Conservation (phyloP, 495 filamentous ascomycete species). For the Chaetomium cochliodes region DNA sequence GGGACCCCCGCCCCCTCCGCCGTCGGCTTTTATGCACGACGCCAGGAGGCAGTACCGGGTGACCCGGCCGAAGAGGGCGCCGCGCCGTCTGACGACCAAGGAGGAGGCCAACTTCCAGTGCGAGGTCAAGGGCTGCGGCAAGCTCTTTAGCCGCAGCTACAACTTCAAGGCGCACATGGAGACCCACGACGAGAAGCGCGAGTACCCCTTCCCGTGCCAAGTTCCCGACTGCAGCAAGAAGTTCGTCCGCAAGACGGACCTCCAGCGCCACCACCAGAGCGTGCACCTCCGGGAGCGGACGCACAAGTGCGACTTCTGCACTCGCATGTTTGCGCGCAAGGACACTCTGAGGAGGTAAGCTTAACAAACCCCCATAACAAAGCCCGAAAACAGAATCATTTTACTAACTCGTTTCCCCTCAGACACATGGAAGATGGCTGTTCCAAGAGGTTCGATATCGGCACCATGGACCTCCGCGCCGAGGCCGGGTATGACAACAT, state of each 20-base stretch:
- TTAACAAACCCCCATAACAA: background rate
- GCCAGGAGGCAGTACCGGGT: slow-evolving; percentile 40
- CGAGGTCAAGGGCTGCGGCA: slow-evolving; percentile 66
- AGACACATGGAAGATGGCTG: slow-evolving; percentile 82
- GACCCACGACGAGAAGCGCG: slow-evolving; percentile 75
- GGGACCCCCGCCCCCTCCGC: slow-evolving; percentile 28
- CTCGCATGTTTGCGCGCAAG: slow-evolving; percentile 72
- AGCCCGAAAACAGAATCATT: background rate
- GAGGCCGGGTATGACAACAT: slow-evolving; percentile 40
- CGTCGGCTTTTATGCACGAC: slow-evolving; percentile 34
- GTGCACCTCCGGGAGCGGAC: slow-evolving; percentile 76
- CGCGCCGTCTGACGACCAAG: slow-evolving; percentile 62
- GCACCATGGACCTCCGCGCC: slow-evolving; percentile 46
- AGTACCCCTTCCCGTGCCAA: slow-evolving; percentile 67
- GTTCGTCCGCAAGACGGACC: slow-evolving; percentile 82
- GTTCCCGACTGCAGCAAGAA: slow-evolving; percentile 65
- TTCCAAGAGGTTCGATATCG: slow-evolving; percentile 65
- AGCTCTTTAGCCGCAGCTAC: slow-evolving; percentile 80
- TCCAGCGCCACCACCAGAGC: slow-evolving; percentile 77
- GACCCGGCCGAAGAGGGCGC: slow-evolving; percentile 44
- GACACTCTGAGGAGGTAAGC: slow-evolving; percentile 77
- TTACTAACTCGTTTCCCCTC: slow-evolving; percentile 15
- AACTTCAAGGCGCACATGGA: slow-evolving; percentile 91
- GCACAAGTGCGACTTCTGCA: slow-evolving; percentile 69
- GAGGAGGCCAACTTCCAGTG: slow-evolving; percentile 79